Evolutionary conservation across 371 early-diverging fungal genomes (phyloP).

Genomic region (Sporodiniella umbellata): DNA sequence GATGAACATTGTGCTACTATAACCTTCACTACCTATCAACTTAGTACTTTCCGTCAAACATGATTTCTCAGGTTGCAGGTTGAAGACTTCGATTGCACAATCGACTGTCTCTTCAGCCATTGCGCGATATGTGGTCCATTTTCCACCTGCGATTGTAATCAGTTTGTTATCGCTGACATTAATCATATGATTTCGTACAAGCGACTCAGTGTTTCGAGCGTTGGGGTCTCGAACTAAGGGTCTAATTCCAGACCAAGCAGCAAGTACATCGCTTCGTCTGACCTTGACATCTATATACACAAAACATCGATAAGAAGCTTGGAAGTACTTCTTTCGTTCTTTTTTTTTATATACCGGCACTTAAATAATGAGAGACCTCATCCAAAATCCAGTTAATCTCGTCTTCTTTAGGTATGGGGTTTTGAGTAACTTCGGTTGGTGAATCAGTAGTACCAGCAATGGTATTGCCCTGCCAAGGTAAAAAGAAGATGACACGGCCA

Average conservation of each 20-base stretch:
- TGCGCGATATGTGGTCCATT: constrained; percentile 99
- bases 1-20: constrained; percentile 84
- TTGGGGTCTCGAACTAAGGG: constrained; percentile 97
- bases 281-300: constrained; percentile 79
- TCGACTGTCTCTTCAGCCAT: constrained; percentile 99
- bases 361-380: constrained; percentile 91
- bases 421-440: constrained; percentile 72
- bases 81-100: constrained; percentile 76
- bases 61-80: constrained; percentile 47
- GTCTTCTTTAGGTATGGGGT: constrained; percentile 88
- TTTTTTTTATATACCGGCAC: constrained; percentile 44
- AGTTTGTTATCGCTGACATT: constrained; percentile 81
- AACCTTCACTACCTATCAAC: constrained; percentile 91
- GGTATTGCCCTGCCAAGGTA: constrained; percentile 98
- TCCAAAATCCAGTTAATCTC: constrained; percentile 96
- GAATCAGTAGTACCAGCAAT: constrained; percentile 99
- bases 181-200: constrained; percentile 98
- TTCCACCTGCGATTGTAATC: constrained; percentile 98
- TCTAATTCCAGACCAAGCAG: constrained; percentile 99
- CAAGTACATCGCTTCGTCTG: constrained; percentile 92
- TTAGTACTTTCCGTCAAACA: constrained; percentile 75
- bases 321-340: neutral
- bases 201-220: constrained; percentile 86
- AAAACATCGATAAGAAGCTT: too few relatives aligned
- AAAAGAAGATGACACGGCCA: constrained; percentile 97